phyloP scores from a whole-genome alignment of 805 yeast species.

The Yamadazyma sp. region DNA sequence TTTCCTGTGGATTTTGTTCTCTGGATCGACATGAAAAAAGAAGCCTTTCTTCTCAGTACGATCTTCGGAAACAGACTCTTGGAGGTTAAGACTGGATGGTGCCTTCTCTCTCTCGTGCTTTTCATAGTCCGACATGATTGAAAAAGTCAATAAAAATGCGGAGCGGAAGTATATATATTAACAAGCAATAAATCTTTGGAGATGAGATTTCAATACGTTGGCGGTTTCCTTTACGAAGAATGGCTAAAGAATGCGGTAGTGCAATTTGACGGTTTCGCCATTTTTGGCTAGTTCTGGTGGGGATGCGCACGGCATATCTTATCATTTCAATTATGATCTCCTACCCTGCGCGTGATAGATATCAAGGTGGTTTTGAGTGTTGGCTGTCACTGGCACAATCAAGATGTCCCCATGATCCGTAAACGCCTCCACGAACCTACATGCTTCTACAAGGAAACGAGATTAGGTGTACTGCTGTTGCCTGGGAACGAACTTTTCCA shows the following conservation, averaged over 20 bases:
- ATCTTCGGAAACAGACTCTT: not conserved
- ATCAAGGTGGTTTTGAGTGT: not conserved
- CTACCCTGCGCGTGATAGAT: not conserved
- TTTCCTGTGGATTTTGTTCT: constrained; percentile 15
- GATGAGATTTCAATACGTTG: no score
- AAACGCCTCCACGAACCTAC: no score
- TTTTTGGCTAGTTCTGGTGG: not conserved
- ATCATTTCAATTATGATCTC: not conserved
- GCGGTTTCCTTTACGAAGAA: no score
- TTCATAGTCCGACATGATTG: constrained; percentile 1
- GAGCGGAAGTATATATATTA: no score
- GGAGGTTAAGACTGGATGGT: not conserved
- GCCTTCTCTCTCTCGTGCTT: not conserved
- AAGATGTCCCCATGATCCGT: no score
- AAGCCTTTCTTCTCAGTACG: not conserved
- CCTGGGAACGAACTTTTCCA: no score
- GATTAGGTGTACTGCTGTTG: no score
- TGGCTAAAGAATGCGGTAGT: not conserved
- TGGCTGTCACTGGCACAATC: not conserved
- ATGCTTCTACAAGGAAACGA: no score
- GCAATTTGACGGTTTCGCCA: not conserved
- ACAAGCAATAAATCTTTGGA: no score
- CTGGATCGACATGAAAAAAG: constrained; percentile 4
- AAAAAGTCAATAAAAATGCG: constrained; percentile 2
- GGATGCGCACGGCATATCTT: not conserved